Evolutionary conservation across 768 basidiomycete genomes (phyloP), one percentile per base, ranked within the genome.

Genomic region (Neoboletus magnificus): DNA sequence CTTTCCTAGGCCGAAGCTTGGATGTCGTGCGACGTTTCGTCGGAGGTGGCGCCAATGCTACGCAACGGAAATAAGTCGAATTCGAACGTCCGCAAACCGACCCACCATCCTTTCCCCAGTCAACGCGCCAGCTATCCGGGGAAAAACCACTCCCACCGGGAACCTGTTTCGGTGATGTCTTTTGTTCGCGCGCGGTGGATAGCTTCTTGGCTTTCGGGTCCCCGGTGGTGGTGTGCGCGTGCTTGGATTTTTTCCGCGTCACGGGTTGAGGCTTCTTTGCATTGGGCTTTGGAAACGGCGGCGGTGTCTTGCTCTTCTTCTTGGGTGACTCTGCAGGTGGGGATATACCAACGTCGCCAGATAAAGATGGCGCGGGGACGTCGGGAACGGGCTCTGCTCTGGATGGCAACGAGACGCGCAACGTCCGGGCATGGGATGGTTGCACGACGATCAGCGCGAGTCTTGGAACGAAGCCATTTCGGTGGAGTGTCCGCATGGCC

Each of bases 61-160:
- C 5, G 16, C 0, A 18, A 33, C 4, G 10, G 2, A 27, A 13
- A 9, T 9, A 4, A 40, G n/a, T 27, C 11, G 12, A 4, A 33
- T 20, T 37, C 40, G 2, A 36, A 23, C 8, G 8, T n/a, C 22
- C 5, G 27, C 3, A 25, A 18, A 4, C 4, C 1, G 4, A 45
- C 62, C 4, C n/a, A 71, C 69, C 61, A 44, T 72, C 66, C 23
- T 43, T 56, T 15, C 69, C 68, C 68, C 64, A 70, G 10, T 41
- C 36, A 1, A 23, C 37, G 5, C 6, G 16, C 65, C 63, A 60
- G 13, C 13, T 23, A 6, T 72, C 58, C 4, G 15, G 1, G 9
- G 0, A 11, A 20, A 63, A 62, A 33, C 65, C 67, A 35, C 35
- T 47, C 1, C 37, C 42, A 5, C 16, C 40, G 7, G 4, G 7